Evolutionary conservation across 2,329 filamentous ascomycete species (phyloP).

Genomic region (Gnomoniopsis sp.): DNA sequence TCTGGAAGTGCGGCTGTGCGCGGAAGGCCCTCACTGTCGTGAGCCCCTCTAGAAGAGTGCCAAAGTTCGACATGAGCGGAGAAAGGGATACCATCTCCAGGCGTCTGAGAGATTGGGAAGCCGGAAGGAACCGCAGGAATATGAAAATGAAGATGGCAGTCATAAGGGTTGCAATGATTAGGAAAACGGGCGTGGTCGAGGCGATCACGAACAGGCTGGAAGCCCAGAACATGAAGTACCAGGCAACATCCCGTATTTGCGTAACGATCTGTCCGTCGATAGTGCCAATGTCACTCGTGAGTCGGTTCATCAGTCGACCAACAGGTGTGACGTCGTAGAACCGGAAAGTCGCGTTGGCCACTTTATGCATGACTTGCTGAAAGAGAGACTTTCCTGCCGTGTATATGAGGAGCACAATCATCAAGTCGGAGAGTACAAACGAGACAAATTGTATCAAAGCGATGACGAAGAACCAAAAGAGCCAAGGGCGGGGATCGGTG

Average conservation of each 20-base stretch:
- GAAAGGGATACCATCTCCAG: constrained; percentile 88
- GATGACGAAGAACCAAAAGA: constrained; percentile 67
- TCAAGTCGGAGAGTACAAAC: constrained; percentile 58
- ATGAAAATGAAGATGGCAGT: constrained; percentile 67
- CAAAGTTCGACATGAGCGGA: constrained; percentile 89
- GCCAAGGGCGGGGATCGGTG: constrained; percentile 69
- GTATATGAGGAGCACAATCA: constrained; percentile 76
- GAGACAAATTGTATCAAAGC: constrained; percentile 57
- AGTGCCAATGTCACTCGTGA: constrained; percentile 87
- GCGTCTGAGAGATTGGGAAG: constrained; percentile 77
- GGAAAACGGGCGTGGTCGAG: constrained; percentile 72
- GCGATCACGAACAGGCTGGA: constrained; percentile 76
- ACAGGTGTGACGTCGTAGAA: constrained; percentile 91
- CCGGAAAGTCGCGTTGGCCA: constrained; percentile 78
- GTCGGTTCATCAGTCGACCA: constrained; percentile 84
- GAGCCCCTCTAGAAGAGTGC: constrained; percentile 78
- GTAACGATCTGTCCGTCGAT: constrained; percentile 81
- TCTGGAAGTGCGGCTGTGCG: constrained; percentile 75
- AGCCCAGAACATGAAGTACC: constrained; percentile 66
- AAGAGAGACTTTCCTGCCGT: constrained; percentile 75
- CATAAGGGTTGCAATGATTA: constrained; percentile 67
- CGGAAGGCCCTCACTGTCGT: constrained; percentile 83
- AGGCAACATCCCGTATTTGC: constrained; percentile 69
- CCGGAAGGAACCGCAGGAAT: constrained; percentile 75
- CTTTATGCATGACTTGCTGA: constrained; percentile 64